Base-by-base conservation (phyloP, 306 rosid genomes). In the Dalbergia oliveri region DNA sequence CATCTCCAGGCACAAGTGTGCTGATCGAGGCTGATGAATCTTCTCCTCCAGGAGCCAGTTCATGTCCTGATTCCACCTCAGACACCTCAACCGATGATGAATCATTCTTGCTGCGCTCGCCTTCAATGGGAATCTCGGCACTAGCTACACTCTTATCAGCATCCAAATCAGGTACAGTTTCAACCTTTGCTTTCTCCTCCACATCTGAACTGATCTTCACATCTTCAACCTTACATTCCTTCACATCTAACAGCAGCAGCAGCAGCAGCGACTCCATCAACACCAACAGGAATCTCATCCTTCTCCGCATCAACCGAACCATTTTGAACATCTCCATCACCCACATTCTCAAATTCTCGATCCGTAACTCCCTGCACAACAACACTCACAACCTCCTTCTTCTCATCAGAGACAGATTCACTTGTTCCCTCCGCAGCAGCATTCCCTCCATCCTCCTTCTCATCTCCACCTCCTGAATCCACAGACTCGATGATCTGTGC, bases 41-140 rank as follows among this genome's bases (percentile, higher is more conserved):
- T 51, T 86, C 81, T 58, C 53, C 73, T 72, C 80, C 82, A 59
- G 78, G 66, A 69, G 59, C 85, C 21, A 72, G 68, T 79, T 83
- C 77, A 75, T 39, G 73, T 50, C 75, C 80, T 44, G 72, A 47
- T 19, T 39, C 80, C 64, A 63, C 81, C 47, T 31, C 84, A 44
- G 69, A 66, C 58, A 3, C 71, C 66, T 62, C 7, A 37, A 37
- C 87, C 5, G 2, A 13, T 63, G 41, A 37, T 37, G 41, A 37
- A 37, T 37, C 41, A 37, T 80, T 58, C 16, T 21, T 35, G 34
- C 5, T 77, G 2, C 26, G 31, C 45, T 81, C 62, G 23, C 60
- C 86, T 74, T 75, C 84, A 59, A 44, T 18, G 51, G 72, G 69
- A 71, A 83, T 31, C 69, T 50, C 73, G 44, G 18, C 72, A 18